phyloP scores from a whole-genome alignment of 2,329 filamentous ascomycete genomes.

The Colletotrichum eleusines region DNA sequence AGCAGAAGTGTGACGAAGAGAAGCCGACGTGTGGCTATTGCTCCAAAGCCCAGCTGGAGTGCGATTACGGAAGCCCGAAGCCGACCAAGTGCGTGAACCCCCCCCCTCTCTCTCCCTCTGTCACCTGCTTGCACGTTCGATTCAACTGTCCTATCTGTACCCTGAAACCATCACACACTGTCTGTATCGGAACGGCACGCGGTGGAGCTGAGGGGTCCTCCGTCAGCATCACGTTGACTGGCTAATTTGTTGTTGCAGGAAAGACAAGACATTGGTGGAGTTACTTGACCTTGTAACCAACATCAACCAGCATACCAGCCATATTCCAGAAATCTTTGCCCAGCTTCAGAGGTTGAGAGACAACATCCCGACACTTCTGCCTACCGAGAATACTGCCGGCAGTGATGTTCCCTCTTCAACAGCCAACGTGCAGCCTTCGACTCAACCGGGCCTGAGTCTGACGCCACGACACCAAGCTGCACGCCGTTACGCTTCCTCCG shows the following conservation, averaged over 20 bases:
- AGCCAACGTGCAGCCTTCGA: conserved; percentile 42
- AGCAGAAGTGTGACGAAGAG: conserved; percentile 74
- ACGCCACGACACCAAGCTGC: not conserved
- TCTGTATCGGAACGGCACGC: conserved; percentile 2
- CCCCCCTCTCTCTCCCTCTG: not conserved
- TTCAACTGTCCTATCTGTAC: not conserved
- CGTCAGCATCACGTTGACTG: conserved; percentile 8
- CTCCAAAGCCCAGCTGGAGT: conserved; percentile 55
- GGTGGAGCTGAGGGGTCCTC: conserved; percentile 23
- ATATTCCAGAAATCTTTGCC: conserved; percentile 10
- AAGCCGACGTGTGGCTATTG: conserved; percentile 71
- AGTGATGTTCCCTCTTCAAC: conserved; percentile 31
- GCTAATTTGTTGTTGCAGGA: conserved; percentile 54
- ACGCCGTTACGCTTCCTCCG: conserved; percentile 34
- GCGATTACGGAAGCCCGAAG: conserved; percentile 70
- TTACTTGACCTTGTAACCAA: conserved; percentile 68
- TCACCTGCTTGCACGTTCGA: not conserved
- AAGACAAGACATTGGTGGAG: conserved; percentile 72
- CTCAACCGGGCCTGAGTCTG: conserved; percentile 14
- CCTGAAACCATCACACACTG: not conserved
- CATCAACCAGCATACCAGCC: conserved; percentile 60
- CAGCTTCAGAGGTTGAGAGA: conserved; percentile 4
- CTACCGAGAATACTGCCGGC: conserved; percentile 4
- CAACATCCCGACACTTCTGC: conserved; percentile 6
- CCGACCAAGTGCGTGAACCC: conserved; percentile 69